phyloP scores from a whole-genome alignment of 2,329 filamentous ascomycete species.

The Cladosporium oxysporum region DNA sequence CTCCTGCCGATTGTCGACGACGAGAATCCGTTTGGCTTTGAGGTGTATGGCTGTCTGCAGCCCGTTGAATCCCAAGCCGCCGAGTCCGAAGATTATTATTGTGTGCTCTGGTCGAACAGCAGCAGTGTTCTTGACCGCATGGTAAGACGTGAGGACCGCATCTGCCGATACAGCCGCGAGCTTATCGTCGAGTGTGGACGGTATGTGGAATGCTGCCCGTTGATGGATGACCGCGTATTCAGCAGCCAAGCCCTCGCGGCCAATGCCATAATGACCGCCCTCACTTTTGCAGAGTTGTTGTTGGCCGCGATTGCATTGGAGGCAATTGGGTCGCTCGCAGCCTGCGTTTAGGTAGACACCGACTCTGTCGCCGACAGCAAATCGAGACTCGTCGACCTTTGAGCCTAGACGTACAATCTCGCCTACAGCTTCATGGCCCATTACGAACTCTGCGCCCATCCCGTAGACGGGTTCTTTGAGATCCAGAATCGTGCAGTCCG shows the following conservation, averaged over 20 bases:
- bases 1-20: constrained; percentile 40
- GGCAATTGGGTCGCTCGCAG: constrained; percentile 37
- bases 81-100: constrained; percentile 45
- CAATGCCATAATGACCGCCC: constrained; percentile 47
- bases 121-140: constrained; percentile 42
- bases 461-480: constrained; percentile 25
- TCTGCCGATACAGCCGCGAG: constrained; percentile 44
- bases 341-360: constrained; percentile 38
- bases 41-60: constrained; percentile 50
- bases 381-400: constrained; percentile 16
- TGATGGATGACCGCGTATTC: constrained; percentile 40
- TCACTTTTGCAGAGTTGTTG: constrained; percentile 40
- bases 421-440: constrained; percentile 29
- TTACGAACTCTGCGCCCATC: constrained; percentile 15
- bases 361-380: constrained; percentile 35
- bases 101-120: constrained; percentile 41
- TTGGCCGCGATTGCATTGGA: constrained; percentile 45
- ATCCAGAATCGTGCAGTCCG: constrained; percentile 37
- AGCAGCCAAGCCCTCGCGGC: constrained; percentile 48
- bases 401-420: constrained; percentile 25
- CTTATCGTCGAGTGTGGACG: constrained; percentile 18
- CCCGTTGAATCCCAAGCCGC: constrained; percentile 46
- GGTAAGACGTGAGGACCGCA: constrained; percentile 45
- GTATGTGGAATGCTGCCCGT: constrained; percentile 30
- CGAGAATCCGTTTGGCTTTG: constrained; percentile 41